These are phyloP conservation scores for barrel medic (Medicago truncatula) DNA, from an alignment of 306 rosid species.

Conservation along the genomic window MtrunA17r5.0-ANR NC_053048.1:55474501-55475000, in stretches of 20 bases:
- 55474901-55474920: neutral
- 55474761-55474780: constrained; percentile 85
- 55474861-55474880: constrained; percentile 14
- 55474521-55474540: neutral
- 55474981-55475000: constrained; percentile 19
- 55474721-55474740: constrained; percentile 77
- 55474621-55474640: constrained; percentile 33
- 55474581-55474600: no score
- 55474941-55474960: constrained; percentile 23
- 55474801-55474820: neutral
- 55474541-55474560: neutral
- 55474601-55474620: no score
- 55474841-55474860: constrained; percentile 54
- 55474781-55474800: constrained; percentile 98
- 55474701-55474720: constrained; percentile 79
- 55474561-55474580: constrained; percentile 1
- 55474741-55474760: constrained; percentile 86
- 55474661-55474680: constrained; percentile 89
- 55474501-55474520: constrained; percentile 25
- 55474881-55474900: constrained; percentile 22
- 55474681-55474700: constrained; percentile 88
- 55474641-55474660: constrained; percentile 88
- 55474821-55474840: constrained; percentile 6
- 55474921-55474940: neutral
- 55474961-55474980: constrained; percentile 6